These are phyloP conservation scores for Yamadazyma ubonensis DNA, from an alignment of 805 yeast species.

Conservation along the genomic window DNA sequence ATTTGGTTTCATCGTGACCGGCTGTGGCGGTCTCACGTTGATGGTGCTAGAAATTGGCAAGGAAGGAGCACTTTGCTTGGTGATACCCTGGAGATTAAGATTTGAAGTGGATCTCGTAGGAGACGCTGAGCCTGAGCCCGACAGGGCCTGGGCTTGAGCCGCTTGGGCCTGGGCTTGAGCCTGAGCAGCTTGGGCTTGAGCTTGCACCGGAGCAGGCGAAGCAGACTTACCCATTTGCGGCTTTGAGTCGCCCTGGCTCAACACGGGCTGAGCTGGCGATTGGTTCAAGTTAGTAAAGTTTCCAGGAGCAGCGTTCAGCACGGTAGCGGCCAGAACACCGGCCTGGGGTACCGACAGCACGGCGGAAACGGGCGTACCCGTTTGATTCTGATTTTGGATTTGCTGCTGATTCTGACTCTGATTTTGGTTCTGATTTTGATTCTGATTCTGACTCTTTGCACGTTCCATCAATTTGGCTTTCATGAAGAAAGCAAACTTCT, in stretches of 20 bases:
- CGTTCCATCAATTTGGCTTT: slow-evolving; percentile 39
- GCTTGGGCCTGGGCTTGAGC: background rate
- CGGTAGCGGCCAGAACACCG: background rate
- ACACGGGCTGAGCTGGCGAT: background rate
- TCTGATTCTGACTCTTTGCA: slow-evolving; percentile 17
- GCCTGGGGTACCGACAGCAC: background rate
- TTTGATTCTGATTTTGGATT: no score
- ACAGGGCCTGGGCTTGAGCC: slow-evolving; percentile 3
- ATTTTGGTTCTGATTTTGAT: background rate
- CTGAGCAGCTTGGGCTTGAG: background rate
- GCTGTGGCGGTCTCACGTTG: slow-evolving; percentile 61
- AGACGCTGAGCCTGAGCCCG: slow-evolving; percentile 14
- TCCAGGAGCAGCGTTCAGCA: background rate
- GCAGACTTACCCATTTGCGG: slow-evolving; percentile 9
- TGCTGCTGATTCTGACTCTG: no score
- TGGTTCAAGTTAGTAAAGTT: background rate
- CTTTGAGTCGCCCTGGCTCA: slow-evolving; percentile 1
- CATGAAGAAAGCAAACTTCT: slow-evolving; percentile 50
- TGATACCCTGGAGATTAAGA: slow-evolving; percentile 38
- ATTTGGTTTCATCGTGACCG: slow-evolving; percentile 63
- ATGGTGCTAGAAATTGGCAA: slow-evolving; percentile 70
- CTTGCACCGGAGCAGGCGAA: slow-evolving; percentile 10
- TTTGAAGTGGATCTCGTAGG: slow-evolving; percentile 16
- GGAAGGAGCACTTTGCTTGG: slow-evolving; percentile 60
- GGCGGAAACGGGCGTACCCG: no score